Evolutionary conservation across 495 filamentous ascomycete genomes (phyloP), one percentile per base, ranked within the genome.

Genomic region (Penicillium paxilli): DNA sequence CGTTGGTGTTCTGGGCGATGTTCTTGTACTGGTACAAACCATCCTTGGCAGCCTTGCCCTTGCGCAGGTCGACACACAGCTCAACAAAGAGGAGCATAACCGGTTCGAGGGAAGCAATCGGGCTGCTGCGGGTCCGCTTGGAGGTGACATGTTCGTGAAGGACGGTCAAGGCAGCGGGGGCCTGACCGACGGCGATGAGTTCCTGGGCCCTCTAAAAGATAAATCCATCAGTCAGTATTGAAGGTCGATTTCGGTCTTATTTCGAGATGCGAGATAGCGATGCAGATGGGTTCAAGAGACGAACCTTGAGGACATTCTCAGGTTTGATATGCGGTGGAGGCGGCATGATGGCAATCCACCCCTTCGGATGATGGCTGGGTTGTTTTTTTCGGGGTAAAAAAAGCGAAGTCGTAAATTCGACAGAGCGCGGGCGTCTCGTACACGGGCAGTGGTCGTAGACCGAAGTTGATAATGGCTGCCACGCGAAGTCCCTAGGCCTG

Each of bases 1-100:
- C 92, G 64, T 96, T 98, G 60, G 93, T 96, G 76, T 98, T 98
- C 74, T 98, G 94, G 44, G 91, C 90, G 60, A 96, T 96, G 70
- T 98, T 98, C 83, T 98, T 98, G 83, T 98, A 98, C 64, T 96
- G 92, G 66, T 98, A 98, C 24, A 98, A 81, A 46, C 94, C 94
- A 81, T 98, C 94, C 80, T 98, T 98, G 72, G 94, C 94, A 24
- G 92, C 81, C 74, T 98, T 98, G 53, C 93, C 94, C 74, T 97
- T 98, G 75, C 92, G 88, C 62, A 97, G 86, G 64, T 96, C 92
- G 59, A 98, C 94, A 58, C 88, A 96, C 35, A 96, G 83, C 76
- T 98, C 94, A 61, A 98, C 94, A 64, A 98, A 88, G 49, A 96
- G 84, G 72, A 98, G 80, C 94, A 98, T 98, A 46, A 98, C 92